phyloP scores from a whole-genome alignment of 208 protist genomes.

The Leishmania lainsoni region DNA sequence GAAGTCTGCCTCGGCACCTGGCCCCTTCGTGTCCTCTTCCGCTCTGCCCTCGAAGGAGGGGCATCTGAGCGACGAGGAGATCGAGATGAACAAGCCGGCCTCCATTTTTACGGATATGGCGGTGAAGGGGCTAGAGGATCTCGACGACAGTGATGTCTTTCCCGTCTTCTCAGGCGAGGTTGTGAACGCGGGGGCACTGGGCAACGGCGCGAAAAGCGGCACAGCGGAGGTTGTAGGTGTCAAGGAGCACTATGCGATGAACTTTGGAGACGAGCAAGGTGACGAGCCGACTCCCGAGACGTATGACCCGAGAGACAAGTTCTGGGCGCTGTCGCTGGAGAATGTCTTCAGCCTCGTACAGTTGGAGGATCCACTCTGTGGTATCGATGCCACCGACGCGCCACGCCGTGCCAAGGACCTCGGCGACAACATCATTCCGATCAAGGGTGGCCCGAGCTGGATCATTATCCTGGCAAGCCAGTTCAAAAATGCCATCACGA shows the following conservation, averaged over 20 bases:
- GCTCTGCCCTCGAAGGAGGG: slow-evolving; percentile 10
- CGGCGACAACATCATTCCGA: slow-evolving; percentile 83
- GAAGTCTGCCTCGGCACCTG: neutral
- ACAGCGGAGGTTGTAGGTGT: neutral
- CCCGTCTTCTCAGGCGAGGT: slow-evolving; percentile 8
- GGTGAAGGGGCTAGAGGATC: slow-evolving; percentile 5
- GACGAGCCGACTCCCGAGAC: slow-evolving; percentile 54
- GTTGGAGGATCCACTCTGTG: slow-evolving; percentile 56
- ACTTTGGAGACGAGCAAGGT: slow-evolving; percentile 62
- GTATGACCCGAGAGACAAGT: slow-evolving; percentile 68
- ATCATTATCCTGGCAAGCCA: slow-evolving; percentile 66
- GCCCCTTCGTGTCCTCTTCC: neutral
- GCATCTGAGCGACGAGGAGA: slow-evolving; percentile 8
- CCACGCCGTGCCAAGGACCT: slow-evolving; percentile 57
- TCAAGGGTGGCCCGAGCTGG: slow-evolving; percentile 73
- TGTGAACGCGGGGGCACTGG: neutral
- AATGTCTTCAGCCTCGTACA: slow-evolving; percentile 78
- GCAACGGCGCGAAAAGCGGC: neutral
- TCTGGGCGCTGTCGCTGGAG: slow-evolving; percentile 71
- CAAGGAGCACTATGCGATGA: slow-evolving; percentile 39
- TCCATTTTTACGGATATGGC: neutral
- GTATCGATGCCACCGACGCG: slow-evolving; percentile 52
- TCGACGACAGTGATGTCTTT: slow-evolving; percentile 4
- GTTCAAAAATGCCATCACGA: slow-evolving; percentile 88
- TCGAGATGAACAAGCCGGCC: slow-evolving; percentile 9